Conservation (phyloP, 495 filamentous ascomycete species). For the Aspergillus hancockii region DNA sequence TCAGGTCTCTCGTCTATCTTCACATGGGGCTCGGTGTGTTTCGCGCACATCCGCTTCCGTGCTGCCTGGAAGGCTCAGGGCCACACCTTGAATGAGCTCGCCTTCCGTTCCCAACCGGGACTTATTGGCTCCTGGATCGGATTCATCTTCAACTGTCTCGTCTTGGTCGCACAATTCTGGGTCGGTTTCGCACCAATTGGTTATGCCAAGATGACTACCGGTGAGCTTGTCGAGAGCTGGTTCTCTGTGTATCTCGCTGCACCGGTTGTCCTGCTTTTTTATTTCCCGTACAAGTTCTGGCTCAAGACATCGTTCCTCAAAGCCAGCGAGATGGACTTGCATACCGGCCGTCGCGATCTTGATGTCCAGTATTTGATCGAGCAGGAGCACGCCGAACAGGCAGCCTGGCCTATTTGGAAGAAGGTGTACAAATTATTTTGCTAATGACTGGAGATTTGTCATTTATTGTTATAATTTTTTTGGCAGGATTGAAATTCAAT, state of each 20-base stretch:
- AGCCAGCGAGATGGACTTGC: conserved; percentile 75
- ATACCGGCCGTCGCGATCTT: conserved; percentile 85
- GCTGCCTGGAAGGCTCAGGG: conserved; percentile 71
- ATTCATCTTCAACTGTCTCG: conserved; percentile 72
- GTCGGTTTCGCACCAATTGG: conserved; percentile 79
- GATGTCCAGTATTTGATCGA: conserved; percentile 73
- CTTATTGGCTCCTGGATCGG: conserved; percentile 83
- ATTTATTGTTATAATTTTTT: neutral
- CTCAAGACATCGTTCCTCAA: conserved; percentile 69
- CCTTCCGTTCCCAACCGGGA: conserved; percentile 79
- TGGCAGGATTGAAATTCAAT: neutral
- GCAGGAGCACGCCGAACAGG: conserved; percentile 73
- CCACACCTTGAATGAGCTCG: conserved; percentile 70
- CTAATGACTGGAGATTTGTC: conserved; percentile 23
- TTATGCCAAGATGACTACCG: conserved; percentile 41
- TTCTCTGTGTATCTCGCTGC: conserved; percentile 80
- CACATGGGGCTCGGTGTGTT: conserved; percentile 90
- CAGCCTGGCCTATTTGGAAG: conserved; percentile 83
- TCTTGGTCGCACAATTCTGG: conserved; percentile 96
- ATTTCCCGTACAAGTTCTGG: conserved; percentile 77
- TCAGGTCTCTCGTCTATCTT: conserved; percentile 88
- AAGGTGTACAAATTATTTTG: conserved; percentile 63
- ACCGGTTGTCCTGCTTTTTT: conserved; percentile 76
- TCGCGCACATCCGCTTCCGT: conserved; percentile 91
- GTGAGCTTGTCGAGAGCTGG: conserved; percentile 59